These are phyloP conservation scores for Berkeleyomyces rouxiae DNA, from an alignment of 2,329 filamentous ascomycete genomes.

Conservation along the genomic window DNA sequence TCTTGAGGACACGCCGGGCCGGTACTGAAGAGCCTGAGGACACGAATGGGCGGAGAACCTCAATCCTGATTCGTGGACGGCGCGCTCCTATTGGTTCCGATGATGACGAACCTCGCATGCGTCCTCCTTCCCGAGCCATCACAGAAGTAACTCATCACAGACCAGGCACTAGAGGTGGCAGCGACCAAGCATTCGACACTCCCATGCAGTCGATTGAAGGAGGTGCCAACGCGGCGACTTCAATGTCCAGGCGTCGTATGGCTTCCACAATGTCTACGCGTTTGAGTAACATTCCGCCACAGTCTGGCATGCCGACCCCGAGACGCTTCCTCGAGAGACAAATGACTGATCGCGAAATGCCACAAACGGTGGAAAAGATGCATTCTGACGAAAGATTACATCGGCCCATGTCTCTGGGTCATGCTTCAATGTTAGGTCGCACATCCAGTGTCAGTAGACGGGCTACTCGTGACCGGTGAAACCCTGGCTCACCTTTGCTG, in stretches of 20 bases:
- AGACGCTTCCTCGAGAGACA: constrained; percentile 12
- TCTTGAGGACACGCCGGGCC: constrained; percentile 25
- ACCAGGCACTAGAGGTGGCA: constrained; percentile 24
- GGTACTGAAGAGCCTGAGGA: constrained; percentile 35
- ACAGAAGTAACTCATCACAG: constrained; percentile 34
- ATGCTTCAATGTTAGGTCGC: constrained; percentile 26
- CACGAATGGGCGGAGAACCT: constrained; percentile 26
- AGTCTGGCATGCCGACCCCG: constrained; percentile 10
- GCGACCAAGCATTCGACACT: constrained; percentile 15
- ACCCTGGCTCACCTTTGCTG: constrained; percentile 22
- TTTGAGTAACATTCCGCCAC: constrained; percentile 19
- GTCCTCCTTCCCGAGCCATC: constrained; percentile 40
- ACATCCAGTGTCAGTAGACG: constrained; percentile 29
- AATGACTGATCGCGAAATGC: constrained; percentile 11
- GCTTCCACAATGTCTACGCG: constrained; percentile 32
- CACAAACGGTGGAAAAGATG: constrained; percentile 21
- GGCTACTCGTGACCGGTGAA: constrained; percentile 14
- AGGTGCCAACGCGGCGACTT: constrained; percentile 22
- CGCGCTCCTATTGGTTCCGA: constrained; percentile 32
- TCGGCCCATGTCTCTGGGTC: constrained; percentile 30
- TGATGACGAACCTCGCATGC: constrained; percentile 26
- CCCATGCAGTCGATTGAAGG: constrained; percentile 14
- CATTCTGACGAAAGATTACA: constrained; percentile 26
- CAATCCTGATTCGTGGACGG: constrained; percentile 31
- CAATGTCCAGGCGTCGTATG: constrained; percentile 35